phyloP scores from a whole-genome alignment of 192 early-diverging fungal genomes.

The Anaeromyces robustus region DNA sequence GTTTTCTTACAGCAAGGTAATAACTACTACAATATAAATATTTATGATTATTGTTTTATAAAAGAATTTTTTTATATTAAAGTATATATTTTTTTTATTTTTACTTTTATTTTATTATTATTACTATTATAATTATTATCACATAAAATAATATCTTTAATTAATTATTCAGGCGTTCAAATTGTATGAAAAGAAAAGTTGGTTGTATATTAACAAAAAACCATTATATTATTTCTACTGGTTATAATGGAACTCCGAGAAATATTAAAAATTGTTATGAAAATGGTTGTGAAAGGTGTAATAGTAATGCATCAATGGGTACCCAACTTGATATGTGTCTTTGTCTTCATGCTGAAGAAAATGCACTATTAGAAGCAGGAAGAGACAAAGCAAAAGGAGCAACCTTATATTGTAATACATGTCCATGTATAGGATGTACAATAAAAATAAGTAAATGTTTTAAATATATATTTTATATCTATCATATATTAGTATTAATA shows the following conservation, averaged over 20 bases:
- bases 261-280: slow-evolving; percentile 86
- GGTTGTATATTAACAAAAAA: slow-evolving; percentile 87
- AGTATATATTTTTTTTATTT: no score
- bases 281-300: slow-evolving; percentile 88
- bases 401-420: slow-evolving; percentile 92
- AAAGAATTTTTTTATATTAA: slow-evolving; percentile 41
- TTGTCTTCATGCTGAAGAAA: slow-evolving; percentile 98
- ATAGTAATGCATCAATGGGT: slow-evolving; percentile 65
- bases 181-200: slow-evolving; percentile 86
- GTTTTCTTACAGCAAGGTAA: slow-evolving; percentile 72
- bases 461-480: no score
- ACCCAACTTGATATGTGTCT: slow-evolving; percentile 69
- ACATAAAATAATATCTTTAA: no score
- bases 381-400: slow-evolving; percentile 59
- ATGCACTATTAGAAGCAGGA: slow-evolving; percentile 92
- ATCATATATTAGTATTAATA: no score
- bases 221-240: slow-evolving; percentile 79
- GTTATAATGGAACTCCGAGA: slow-evolving; percentile 97
- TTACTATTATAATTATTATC: no score
- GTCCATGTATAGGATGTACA: slow-evolving; percentile 18
- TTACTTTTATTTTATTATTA: no score
- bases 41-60: no score
- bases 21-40: no score
- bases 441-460: slow-evolving; percentile 2
- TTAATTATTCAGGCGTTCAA: neutral